Base-by-base conservation (phyloP, 768 basidiomycete genomes). In the Neoboletus subvelutipes region DNA sequence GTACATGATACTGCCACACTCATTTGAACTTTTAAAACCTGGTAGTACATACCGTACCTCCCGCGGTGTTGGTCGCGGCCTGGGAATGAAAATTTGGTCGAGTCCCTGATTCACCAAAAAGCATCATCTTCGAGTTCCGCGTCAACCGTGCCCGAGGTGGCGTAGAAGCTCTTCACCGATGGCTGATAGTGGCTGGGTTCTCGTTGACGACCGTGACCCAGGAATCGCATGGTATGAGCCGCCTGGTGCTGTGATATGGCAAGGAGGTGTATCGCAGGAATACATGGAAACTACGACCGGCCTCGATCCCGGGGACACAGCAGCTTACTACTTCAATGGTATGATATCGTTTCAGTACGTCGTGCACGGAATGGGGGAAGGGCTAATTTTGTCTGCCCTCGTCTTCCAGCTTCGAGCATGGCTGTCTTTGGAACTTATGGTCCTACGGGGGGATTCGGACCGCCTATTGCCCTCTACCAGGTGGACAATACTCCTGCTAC, bases 401-500 rank as follows among this genome's bases (percentile, higher is more conserved):
- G 45, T 36, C 17, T 47, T 40, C 42, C 20, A 60, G 58, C 57
- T 22, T 60, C 42, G n/a, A 42, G 39, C 26, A 57, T 57, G 36
- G 28, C 31, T 42, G 39, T 59, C 22, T 47, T 40, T 13, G 52
- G 45, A 47, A 54, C 56, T 18, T 28, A 22, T 41, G 15, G 36
- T 8, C 17, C 48, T 48, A 26, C 20, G 12, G 31, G 26, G 34
- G n/a, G 11, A 49, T 49, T n/a, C 5, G 55, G 20, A 31, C 56
- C 56, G 2, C 37, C 37, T n/a, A 17, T 41, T n/a, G 49, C 20
- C 43, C 2, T 46, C 24, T 46, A 57, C 31, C 31, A 59, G 26
- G 58, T 57, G 24, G 50, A 59, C 20, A 3, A 26, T 20, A 5
- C 48, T 22, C 26, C 46, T 29, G 20, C 53, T 22, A 43, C 54